Conservation (phyloP, 148 eudicot species). For the Silene uniflora region DNA sequence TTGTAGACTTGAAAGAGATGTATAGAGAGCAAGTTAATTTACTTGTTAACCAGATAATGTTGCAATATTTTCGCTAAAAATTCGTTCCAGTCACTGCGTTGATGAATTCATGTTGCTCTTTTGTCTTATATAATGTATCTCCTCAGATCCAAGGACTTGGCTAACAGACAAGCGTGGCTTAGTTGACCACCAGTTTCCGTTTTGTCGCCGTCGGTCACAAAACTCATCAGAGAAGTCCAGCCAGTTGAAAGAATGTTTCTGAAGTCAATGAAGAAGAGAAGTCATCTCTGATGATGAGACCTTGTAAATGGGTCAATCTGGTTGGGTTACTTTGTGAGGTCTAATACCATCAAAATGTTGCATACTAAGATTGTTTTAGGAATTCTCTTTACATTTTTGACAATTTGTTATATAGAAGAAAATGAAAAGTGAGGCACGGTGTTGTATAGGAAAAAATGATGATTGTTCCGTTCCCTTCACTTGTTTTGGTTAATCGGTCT, state of each 20-base stretch:
- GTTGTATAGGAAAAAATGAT: slow-evolving; percentile 14
- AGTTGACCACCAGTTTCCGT: neutral
- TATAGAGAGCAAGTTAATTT: slow-evolving; percentile 95
- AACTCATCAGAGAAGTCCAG: slow-evolving; percentile 2
- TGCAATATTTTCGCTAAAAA: slow-evolving; percentile 2
- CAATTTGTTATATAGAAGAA: neutral
- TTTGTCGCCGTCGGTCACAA: neutral
- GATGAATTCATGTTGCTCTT: neutral
- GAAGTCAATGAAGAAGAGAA: slow-evolving; percentile 1
- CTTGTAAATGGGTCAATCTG: neutral
- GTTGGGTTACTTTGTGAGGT: neutral
- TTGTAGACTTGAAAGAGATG: slow-evolving; percentile 95
- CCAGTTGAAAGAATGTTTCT: neutral
- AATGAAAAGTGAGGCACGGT: slow-evolving; percentile 10
- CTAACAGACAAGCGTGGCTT: slow-evolving; percentile 39
- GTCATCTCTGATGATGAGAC: neutral
- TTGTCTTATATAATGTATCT: neutral
- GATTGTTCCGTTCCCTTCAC: neutral
- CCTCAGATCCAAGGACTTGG: slow-evolving; percentile 65
- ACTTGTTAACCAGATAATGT: slow-evolving; percentile 85
- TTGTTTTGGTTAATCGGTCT: neutral
- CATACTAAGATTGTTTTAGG: neutral
- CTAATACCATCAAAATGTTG: slow-evolving; percentile 10
- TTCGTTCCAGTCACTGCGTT: neutral
- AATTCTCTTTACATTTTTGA: slow-evolving; percentile 13